Percentiles rank a stretch among this genome's conserved stretches.
phyloP scores from a whole-genome alignment of 2,329 filamentous ascomycete genomes.

The Hirsutella minnesotensis region DNA sequence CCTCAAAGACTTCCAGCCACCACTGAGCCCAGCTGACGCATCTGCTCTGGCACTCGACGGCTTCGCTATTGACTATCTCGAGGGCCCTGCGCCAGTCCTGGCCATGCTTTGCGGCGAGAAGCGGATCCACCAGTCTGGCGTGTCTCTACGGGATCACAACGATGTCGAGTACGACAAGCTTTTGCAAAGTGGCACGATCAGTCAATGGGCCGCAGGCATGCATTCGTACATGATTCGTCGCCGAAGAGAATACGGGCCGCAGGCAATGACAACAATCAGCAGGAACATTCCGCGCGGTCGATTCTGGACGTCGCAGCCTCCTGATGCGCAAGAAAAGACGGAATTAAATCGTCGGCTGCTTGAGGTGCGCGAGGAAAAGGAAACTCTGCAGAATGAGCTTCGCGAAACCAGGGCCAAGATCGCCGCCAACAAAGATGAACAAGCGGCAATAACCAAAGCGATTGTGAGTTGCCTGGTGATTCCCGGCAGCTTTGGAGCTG shows the following conservation, averaged over 20 bases:
- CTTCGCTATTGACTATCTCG: constrained; percentile 67
- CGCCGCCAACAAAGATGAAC: constrained; percentile 29
- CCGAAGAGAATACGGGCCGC: constrained; percentile 68
- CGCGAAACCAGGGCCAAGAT: constrained; percentile 24
- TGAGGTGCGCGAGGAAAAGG: constrained; percentile 25
- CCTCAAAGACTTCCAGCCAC: constrained; percentile 41
- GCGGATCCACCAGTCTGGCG: constrained; percentile 55
- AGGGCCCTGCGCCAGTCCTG: constrained; percentile 72
- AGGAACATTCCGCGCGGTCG: constrained; percentile 46
- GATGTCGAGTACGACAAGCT: constrained; percentile 60
- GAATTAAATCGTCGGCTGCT: constrained; percentile 43
- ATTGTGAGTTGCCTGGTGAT: constrained; percentile 18
- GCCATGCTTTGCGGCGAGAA: constrained; percentile 76
- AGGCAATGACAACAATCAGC: constrained; percentile 58
- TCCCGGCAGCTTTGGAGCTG: constrained; percentile 4
- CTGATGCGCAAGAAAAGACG: constrained; percentile 54
- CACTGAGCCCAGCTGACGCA: constrained; percentile 44
- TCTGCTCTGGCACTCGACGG: constrained; percentile 56
- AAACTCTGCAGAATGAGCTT: constrained; percentile 20
- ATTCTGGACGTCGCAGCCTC: constrained; percentile 67
- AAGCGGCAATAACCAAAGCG: constrained; percentile 24
- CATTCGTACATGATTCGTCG: constrained; percentile 54
- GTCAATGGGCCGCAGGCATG: constrained; percentile 57
- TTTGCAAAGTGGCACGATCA: constrained; percentile 43
- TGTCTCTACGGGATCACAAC: constrained; percentile 50